Evolutionary conservation across 352 stramenopile species (phyloP).

Genomic region (Hyaloperonospora brassicae): DNA sequence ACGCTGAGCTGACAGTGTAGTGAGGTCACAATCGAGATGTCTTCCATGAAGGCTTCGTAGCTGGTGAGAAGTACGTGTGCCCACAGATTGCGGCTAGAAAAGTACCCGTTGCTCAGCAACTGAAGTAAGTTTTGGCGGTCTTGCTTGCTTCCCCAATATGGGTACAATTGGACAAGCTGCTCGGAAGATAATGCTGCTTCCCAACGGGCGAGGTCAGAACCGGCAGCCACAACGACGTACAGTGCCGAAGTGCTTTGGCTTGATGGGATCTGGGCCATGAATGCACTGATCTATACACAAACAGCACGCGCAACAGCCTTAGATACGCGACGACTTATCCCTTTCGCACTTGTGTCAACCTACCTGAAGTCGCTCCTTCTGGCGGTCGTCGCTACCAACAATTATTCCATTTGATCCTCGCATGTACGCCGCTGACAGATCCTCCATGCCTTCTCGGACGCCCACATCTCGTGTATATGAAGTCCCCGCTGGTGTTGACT

Average conservation of each 20-base stretch:
- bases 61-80: slow-evolving; percentile 51
- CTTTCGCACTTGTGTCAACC: not conserved
- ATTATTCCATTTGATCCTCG: slow-evolving; percentile 31
- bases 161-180: slow-evolving; percentile 29
- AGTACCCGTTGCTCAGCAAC: slow-evolving; percentile 31
- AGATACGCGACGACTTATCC: not conserved
- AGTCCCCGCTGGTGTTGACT: slow-evolving; percentile 3
- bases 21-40: slow-evolving; percentile 29
- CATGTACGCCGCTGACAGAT: slow-evolving; percentile 20
- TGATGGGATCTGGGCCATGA: slow-evolving; percentile 25
- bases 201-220: slow-evolving; percentile 34
- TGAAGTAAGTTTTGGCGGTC: slow-evolving; percentile 36
- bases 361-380: slow-evolving; percentile 24
- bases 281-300: slow-evolving; percentile 25
- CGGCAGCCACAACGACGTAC: slow-evolving; percentile 39
- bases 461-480: slow-evolving; percentile 1
- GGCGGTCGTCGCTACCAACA: slow-evolving; percentile 13
- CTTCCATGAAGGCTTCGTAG: slow-evolving; percentile 49
- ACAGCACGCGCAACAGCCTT: slow-evolving; percentile 1
- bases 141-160: slow-evolving; percentile 43
- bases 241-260: slow-evolving; percentile 28
- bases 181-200: slow-evolving; percentile 24
- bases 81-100: slow-evolving; percentile 19
- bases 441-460: slow-evolving; percentile 4
- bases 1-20: slow-evolving; percentile 42